phyloP scores from a whole-genome alignment of 1,284 basidiomycete species.

The Mycena sp. region DNA sequence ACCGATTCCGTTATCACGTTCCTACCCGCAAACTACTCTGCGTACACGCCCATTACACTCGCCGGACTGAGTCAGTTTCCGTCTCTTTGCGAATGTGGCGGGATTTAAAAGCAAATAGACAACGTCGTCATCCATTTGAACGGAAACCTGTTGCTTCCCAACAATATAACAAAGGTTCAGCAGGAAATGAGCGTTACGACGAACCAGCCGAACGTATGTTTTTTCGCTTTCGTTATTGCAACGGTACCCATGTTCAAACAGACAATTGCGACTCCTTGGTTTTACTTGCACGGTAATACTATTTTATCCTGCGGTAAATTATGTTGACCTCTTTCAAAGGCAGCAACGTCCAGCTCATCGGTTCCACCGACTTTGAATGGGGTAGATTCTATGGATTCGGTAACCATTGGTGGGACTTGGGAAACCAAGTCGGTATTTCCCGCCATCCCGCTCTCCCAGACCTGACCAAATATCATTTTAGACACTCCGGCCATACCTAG shows the following conservation, averaged over 20 bases:
- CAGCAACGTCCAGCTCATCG: conserved; percentile 47
- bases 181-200: conserved; percentile 43
- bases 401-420: conserved; percentile 60
- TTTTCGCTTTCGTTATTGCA: conserved; percentile 7
- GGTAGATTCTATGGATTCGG: conserved; percentile 54
- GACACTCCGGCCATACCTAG: conserved; percentile 55
- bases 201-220: conserved; percentile 44
- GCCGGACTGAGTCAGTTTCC: conserved; percentile 42
- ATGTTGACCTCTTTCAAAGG: conserved; percentile 28
- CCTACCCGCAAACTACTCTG: conserved; percentile 50
- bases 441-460: too few species aligned
- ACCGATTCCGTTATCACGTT: conserved; percentile 51
- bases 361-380: conserved; percentile 47
- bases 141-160: conserved; percentile 56
- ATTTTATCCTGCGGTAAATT: background rate
- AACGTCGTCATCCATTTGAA: conserved; percentile 56
- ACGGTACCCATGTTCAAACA: conserved; percentile 22
- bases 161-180: conserved; percentile 53
- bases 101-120: conserved; percentile 32
- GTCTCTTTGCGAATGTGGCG: background rate
- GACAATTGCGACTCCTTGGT: conserved; percentile 56
- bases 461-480: conserved; percentile 19
- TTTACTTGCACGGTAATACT: conserved; percentile 44
- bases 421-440: conserved; percentile 44
- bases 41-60: conserved; percentile 47